phyloP scores from a whole-genome alignment of 1,139 yeast species.

The Kodamaea fungicola region DNA sequence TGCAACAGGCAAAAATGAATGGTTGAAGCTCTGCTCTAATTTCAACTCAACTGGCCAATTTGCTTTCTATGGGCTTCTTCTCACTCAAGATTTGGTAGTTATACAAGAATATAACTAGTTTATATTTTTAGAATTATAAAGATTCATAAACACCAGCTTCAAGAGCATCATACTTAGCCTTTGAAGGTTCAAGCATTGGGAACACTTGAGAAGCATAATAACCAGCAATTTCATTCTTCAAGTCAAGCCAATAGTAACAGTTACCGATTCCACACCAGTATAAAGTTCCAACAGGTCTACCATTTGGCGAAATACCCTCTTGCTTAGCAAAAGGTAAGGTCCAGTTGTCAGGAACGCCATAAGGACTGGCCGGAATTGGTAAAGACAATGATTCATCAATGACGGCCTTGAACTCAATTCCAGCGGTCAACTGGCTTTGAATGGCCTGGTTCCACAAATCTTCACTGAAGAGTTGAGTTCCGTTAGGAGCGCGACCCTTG shows the following conservation, averaged over 20 bases:
- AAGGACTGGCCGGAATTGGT: constrained; percentile 4
- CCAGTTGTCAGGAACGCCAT: constrained; percentile 6
- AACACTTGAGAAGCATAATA: constrained; percentile 39
- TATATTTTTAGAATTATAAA: too few relatives aligned
- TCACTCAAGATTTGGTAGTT: constrained; percentile 23
- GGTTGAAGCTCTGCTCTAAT: constrained; percentile 8
- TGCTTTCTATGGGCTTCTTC: constrained; percentile 30
- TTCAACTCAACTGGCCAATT: constrained; percentile 27
- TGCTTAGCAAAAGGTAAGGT: constrained; percentile 5
- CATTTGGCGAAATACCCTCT: constrained; percentile 28
- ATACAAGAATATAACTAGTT: too few relatives aligned
- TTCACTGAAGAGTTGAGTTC: constrained; percentile 27
- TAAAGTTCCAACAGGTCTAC: constrained; percentile 37
- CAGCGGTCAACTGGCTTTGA: constrained; percentile 33
- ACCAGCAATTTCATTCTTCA: constrained; percentile 40
- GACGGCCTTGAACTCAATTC: constrained; percentile 10
- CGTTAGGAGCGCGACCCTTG: constrained; percentile 41
- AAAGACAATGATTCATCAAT: constrained; percentile 7
- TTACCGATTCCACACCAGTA: constrained; percentile 50
- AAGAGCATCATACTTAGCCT: background rate
- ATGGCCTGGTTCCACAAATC: constrained; percentile 32
- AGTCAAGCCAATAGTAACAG: constrained; percentile 45
- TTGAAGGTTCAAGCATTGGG: constrained; percentile 22
- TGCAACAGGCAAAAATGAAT: constrained; percentile 3
- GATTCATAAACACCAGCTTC: too few relatives aligned